Evolutionary conservation across 768 basidiomycete species (phyloP), one percentile per base, ranked within the genome.

Genomic region (Amyloporia xantha): DNA sequence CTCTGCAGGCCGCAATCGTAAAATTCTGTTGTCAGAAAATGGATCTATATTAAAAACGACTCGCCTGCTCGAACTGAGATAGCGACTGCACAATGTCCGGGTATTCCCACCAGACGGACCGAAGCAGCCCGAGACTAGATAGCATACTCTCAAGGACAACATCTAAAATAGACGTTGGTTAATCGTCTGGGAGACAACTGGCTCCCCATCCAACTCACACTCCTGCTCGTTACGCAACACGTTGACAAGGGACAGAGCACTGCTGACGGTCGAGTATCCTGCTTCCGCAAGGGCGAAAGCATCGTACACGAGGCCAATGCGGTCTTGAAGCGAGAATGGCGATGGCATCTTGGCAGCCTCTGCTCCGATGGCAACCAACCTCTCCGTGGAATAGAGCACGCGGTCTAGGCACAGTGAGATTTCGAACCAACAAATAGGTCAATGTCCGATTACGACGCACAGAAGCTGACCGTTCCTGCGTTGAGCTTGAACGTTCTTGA

Each of bases 301-400:
- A 59, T 98, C 96, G 42, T 85, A 78, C 19, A 95, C 80, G 23
- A 99, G 73, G 15, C 94, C 94, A 57, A 97, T 84, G 20, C 91
- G 79, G 62, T 99, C 95, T 49, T 89, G 82, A 51, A 91, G 69
- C 1, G 84, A 75, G 69, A 95, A 91, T 6, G 76, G 66, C 3
- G 79, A 77, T 48, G 79, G 67, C 11, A 69, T 59, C 59, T 78
- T 81, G n/a, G 82, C 77, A 1, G 90, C 91, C 60, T 93, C 89
- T 17, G 71, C 66, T 4, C 88, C 92, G 51, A 97, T 87, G 60
- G 79, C 81, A 21, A 73, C 73, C 12, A 96, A 73, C 41, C 89
- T 77, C 54, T 89, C 85, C 21, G 87, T 78, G 9, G 84, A 75
- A 69, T 99, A 99, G 26, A 86, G 68, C 19, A 94, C 91, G 25